Percentiles rank a stretch among this genome's conserved stretches.
Conservation (phyloP, 176 grass and related monocot genomes). For the Aegilops longissima region DNA sequence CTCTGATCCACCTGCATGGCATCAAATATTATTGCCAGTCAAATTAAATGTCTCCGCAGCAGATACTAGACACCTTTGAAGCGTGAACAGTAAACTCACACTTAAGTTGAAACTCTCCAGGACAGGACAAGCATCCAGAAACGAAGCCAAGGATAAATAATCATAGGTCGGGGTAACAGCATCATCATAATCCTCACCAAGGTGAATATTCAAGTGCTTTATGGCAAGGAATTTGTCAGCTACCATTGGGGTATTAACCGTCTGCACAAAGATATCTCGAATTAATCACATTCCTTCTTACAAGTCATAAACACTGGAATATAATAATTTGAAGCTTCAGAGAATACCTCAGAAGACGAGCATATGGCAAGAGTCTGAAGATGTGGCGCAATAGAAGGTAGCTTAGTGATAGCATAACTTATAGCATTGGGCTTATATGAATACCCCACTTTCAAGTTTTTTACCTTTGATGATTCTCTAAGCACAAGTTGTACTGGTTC, state of each 20-base stretch:
- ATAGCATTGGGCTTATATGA: too few species aligned
- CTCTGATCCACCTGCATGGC: too few species aligned
- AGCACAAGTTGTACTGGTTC: not conserved
- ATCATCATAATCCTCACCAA: too few species aligned
- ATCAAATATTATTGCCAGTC: not conserved
- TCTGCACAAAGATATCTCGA: not conserved
- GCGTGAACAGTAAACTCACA: not conserved
- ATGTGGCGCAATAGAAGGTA: not conserved
- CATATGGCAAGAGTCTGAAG: not conserved
- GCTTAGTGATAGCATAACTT: not conserved
- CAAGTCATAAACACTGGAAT: not conserved
- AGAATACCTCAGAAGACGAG: not conserved
- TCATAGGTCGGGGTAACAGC: not conserved
- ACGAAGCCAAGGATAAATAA: not conserved
- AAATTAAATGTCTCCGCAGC: too few species aligned
- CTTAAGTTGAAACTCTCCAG: not conserved
- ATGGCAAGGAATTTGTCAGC: not conserved
- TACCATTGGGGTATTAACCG: not conserved
- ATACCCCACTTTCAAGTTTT: not conserved
- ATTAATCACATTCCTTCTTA: not conserved
- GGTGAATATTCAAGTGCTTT: not conserved
- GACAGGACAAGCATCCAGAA: too few species aligned
- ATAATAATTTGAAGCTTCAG: too few species aligned
- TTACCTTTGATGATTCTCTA: not conserved
- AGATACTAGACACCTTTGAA: not conserved